Conservation (phyloP, 2,329 filamentous ascomycete genomes). For the Fusarium tanahbumbuense region DNA sequence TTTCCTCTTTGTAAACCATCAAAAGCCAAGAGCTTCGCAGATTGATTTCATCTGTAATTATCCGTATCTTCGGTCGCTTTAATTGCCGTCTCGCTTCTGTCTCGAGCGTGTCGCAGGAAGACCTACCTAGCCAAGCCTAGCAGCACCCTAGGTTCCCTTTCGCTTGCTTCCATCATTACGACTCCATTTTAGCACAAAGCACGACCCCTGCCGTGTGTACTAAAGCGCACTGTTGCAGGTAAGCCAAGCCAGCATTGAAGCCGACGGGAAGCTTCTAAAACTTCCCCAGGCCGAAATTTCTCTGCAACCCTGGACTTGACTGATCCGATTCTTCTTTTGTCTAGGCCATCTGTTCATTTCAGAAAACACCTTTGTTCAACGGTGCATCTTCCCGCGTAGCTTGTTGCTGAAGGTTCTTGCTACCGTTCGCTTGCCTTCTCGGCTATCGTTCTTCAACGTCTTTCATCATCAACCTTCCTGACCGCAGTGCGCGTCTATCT, state of each 20-base stretch:
- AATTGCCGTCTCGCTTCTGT: slow-evolving; percentile 39
- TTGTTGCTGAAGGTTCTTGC: slow-evolving; percentile 14
- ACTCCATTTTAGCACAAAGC: slow-evolving; percentile 10
- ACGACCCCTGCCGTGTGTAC: slow-evolving; percentile 29
- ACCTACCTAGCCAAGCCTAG: slow-evolving; percentile 6
- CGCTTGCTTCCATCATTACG: slow-evolving; percentile 21
- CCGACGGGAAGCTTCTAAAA: slow-evolving; percentile 23
- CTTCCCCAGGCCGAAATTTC: slow-evolving; percentile 30
- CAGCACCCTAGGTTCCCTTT: slow-evolving; percentile 4
- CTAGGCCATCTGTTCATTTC: slow-evolving; percentile 21
- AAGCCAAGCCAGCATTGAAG: slow-evolving; percentile 24
- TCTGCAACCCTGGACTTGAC: slow-evolving; percentile 23
- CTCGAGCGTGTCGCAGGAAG: slow-evolving; percentile 43
- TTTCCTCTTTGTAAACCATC: slow-evolving; percentile 3
- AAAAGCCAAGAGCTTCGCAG: slow-evolving; percentile 29
- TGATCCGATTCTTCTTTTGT: slow-evolving; percentile 21
- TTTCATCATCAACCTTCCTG: slow-evolving; percentile 19
- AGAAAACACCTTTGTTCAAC: slow-evolving; percentile 24
- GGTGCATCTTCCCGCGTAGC: slow-evolving; percentile 8
- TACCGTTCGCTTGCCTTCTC: slow-evolving; percentile 23
- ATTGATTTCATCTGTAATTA: not conserved
- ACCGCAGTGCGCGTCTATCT: slow-evolving; percentile 32
- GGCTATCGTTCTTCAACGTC: slow-evolving; percentile 21
- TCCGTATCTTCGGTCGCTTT: not conserved
- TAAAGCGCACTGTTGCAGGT: slow-evolving; percentile 12